phyloP scores from a whole-genome alignment of 305 asterid genomes.

The Fraxinus platypoda region DNA sequence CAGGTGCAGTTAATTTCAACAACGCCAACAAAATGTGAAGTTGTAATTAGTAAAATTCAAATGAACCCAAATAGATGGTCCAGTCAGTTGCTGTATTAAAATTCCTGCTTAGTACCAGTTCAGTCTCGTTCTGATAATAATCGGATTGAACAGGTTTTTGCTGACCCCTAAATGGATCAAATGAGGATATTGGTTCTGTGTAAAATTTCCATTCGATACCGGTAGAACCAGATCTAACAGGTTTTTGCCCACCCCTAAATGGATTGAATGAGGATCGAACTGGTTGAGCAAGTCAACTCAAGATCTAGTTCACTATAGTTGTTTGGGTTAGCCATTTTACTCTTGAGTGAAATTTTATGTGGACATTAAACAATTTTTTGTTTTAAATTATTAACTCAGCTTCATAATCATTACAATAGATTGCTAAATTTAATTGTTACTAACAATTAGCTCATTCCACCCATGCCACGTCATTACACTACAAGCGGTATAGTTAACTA shows the following conservation, averaged over 20 bases:
- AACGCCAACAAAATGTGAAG: not conserved
- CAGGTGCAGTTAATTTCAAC: not conserved
- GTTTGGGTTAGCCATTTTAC: not conserved
- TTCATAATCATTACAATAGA: not conserved
- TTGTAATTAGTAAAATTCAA: not conserved
- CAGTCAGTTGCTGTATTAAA: not conserved
- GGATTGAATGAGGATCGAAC: not conserved
- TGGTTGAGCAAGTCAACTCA: not conserved
- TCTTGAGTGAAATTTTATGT: not conserved
- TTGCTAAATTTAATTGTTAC: not conserved
- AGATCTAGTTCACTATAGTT: not conserved
- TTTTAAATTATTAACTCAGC: not conserved
- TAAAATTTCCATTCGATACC: too few relatives aligned
- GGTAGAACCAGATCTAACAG: not conserved
- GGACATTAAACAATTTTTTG: not conserved
- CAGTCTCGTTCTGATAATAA: not conserved
- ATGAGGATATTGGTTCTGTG: not conserved
- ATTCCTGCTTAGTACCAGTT: not conserved
- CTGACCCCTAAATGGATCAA: not conserved
- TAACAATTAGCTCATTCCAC: not conserved
- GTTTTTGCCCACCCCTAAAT: not conserved
- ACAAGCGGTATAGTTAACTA: not conserved
- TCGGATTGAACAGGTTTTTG: not conserved
- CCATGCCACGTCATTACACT: not conserved
- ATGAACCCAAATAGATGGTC: not conserved